These are phyloP conservation scores for Cardamine resedifolia DNA, from an alignment of 345 rosid species.

Conservation along the genomic window DNA sequence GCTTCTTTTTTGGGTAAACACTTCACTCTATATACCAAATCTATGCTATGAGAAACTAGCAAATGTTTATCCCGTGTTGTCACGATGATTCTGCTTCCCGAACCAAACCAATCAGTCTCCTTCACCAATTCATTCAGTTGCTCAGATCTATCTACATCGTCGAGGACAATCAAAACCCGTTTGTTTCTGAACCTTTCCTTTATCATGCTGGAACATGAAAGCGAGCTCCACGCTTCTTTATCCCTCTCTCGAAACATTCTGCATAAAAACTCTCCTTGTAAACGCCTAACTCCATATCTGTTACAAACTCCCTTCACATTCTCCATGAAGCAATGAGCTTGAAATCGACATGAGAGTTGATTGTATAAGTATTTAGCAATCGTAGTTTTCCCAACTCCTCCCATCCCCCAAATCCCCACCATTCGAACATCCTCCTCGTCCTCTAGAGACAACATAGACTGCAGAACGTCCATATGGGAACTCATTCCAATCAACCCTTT, in stretches of 20 bases:
- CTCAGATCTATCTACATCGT: conserved; percentile 32
- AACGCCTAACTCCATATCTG: conserved; percentile 23
- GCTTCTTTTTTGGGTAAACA: conserved; percentile 31
- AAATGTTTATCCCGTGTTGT: conserved; percentile 38
- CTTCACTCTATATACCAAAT: conserved; percentile 22
- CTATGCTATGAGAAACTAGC: conserved; percentile 25
- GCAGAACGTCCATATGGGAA: conserved; percentile 29
- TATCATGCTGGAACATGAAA: neutral
- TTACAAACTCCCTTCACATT: conserved; percentile 31
- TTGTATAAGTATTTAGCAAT: conserved; percentile 30
- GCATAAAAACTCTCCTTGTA: conserved; percentile 29
- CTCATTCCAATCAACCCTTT: conserved; percentile 31
- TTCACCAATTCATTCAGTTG: conserved; percentile 29
- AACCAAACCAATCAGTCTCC: conserved; percentile 32
- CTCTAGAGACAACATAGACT: conserved; percentile 30
- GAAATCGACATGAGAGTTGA: conserved; percentile 17
- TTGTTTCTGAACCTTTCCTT: conserved; percentile 30
- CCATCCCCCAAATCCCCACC: conserved; percentile 45
- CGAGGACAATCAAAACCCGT: conserved; percentile 29
- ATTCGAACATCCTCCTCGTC: conserved; percentile 19
- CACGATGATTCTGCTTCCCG: conserved; percentile 36
- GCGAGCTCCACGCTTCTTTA: conserved; percentile 19
- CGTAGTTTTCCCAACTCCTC: conserved; percentile 41
- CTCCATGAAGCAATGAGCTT: conserved; percentile 35
- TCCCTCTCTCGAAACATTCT: conserved; percentile 31